Conservation (phyloP, 495 filamentous ascomycete species). For the Aspergillus carlsbadensis region DNA sequence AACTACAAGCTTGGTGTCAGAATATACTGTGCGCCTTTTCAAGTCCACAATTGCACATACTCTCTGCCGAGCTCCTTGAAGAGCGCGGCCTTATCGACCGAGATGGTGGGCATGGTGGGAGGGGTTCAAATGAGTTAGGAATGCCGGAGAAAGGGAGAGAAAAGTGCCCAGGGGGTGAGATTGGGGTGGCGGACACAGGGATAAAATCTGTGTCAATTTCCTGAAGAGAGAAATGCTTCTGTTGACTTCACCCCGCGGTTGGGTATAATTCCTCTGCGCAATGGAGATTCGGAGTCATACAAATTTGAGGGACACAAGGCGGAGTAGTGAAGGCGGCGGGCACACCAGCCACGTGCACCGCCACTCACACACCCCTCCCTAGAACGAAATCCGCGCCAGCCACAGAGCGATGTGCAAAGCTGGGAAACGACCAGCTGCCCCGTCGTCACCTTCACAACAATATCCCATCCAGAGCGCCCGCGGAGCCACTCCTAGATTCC, state of each 20-base stretch:
- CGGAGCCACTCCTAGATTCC: conserved; percentile 31
- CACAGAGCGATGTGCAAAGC: conserved; percentile 19
- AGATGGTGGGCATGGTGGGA: conserved; percentile 76
- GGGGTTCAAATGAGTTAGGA: conserved; percentile 20
- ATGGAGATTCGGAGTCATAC: conserved; percentile 1
- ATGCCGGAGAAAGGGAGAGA: neutral
- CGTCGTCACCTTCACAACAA: conserved; percentile 22
- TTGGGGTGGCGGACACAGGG: neutral
- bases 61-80: conserved; percentile 88
- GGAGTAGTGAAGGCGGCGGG: conserved; percentile 6
- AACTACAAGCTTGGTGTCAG: conserved; percentile 46
- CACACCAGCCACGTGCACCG: conserved; percentile 24
- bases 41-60: conserved; percentile 48
- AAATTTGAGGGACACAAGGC: conserved; percentile 1
- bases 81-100: conserved; percentile 91
- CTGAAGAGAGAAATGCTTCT: neutral
- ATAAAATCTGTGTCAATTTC: neutral
- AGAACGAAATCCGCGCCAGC: conserved; percentile 18
- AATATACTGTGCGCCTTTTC: neutral
- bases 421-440: conserved; percentile 12
- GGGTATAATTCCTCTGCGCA: neutral
- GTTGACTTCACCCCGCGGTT: neutral
- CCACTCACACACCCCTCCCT: conserved; percentile 22
- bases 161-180: conserved; percentile 1
- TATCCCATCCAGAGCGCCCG: conserved; percentile 15